phyloP scores from a whole-genome alignment of 495 filamentous ascomycete species.

The Pseudomonodictys pantanalensis region DNA sequence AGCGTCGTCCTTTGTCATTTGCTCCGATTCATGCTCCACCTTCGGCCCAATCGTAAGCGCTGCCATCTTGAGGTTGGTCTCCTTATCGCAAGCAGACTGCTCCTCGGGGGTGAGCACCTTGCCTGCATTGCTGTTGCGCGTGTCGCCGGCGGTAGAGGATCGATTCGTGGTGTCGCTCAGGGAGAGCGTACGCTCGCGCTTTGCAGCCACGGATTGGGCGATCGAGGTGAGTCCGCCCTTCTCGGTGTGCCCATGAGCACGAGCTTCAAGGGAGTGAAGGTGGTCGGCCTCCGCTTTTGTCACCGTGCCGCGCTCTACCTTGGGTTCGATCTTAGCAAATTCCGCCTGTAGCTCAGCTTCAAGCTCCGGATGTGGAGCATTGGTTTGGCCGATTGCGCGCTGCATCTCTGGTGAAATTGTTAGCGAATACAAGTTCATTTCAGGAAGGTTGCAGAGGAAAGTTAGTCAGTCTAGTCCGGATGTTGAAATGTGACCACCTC shows the following conservation, averaged over 20 bases:
- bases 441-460: neutral
- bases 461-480: neutral
- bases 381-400: slow-evolving; percentile 10
- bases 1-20: slow-evolving; percentile 25
- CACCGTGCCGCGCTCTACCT: slow-evolving; percentile 21
- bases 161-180: slow-evolving; percentile 9
- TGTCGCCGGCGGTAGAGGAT: no score
- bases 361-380: slow-evolving; percentile 19
- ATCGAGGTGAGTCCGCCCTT: slow-evolving; percentile 24
- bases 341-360: slow-evolving; percentile 14
- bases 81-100: slow-evolving; percentile 1
- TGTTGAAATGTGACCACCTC: no score
- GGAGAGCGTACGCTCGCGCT: slow-evolving; percentile 7
- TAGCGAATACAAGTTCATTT: neutral
- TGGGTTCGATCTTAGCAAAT: slow-evolving; percentile 17
- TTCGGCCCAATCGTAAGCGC: slow-evolving; percentile 13
- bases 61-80: slow-evolving; percentile 10
- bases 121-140: no score
- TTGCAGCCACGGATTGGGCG: slow-evolving; percentile 23
- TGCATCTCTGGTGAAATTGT: slow-evolving; percentile 10
- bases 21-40: slow-evolving; percentile 13
- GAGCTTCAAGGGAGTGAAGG: slow-evolving; percentile 26
- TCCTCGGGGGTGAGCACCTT: no score
- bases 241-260: slow-evolving; percentile 24
- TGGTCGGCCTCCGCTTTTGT: slow-evolving; percentile 22